A percentile compares a stretch with the other conserved stretches of the same genome.
phyloP scores from a whole-genome alignment of 2,329 filamentous ascomycete species.

The Clonostachys byssicola region DNA sequence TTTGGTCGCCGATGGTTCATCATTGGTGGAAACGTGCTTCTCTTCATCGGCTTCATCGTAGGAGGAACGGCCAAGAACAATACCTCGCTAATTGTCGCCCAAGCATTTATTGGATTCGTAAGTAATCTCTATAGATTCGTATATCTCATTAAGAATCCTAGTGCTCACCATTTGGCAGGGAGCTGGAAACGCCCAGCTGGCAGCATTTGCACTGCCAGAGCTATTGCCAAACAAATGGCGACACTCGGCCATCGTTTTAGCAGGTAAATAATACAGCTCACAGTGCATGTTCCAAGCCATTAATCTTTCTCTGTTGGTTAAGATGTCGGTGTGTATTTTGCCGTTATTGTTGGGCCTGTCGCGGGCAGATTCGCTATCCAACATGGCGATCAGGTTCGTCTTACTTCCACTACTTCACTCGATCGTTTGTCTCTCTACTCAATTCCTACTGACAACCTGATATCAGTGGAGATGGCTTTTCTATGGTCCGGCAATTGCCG shows the following conservation, averaged over 20 bases:
- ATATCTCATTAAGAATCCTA: background rate
- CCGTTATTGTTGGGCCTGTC: conserved; percentile 39
- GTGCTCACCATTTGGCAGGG: conserved; percentile 11
- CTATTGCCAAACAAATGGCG: conserved; percentile 44
- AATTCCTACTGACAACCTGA: background rate
- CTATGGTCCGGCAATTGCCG: conserved; percentile 33
- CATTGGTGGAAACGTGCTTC: conserved; percentile 18
- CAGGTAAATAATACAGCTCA: conserved; percentile 13
- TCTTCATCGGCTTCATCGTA: conserved; percentile 25
- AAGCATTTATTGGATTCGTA: conserved; percentile 33
- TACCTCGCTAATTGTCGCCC: conserved; percentile 28
- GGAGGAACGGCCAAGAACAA: conserved; percentile 30
- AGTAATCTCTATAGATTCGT: background rate
- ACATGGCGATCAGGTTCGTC: conserved; percentile 14
- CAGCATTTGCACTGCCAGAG: conserved; percentile 39
- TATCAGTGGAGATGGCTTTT: conserved; percentile 37
- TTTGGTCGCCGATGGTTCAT: conserved; percentile 31
- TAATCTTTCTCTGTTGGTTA: too few relatives aligned
- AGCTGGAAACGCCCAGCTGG: conserved; percentile 36
- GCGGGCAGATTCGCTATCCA: conserved; percentile 34
- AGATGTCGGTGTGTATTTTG: conserved; percentile 27
- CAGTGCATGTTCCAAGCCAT: too few relatives aligned
- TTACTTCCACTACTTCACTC: background rate
- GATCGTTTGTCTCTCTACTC: background rate
- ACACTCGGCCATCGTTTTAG: conserved; percentile 34